Evolutionary conservation across 2,329 filamentous ascomycete genomes (phyloP).

Genomic region (Nannizzia gypsea): DNA sequence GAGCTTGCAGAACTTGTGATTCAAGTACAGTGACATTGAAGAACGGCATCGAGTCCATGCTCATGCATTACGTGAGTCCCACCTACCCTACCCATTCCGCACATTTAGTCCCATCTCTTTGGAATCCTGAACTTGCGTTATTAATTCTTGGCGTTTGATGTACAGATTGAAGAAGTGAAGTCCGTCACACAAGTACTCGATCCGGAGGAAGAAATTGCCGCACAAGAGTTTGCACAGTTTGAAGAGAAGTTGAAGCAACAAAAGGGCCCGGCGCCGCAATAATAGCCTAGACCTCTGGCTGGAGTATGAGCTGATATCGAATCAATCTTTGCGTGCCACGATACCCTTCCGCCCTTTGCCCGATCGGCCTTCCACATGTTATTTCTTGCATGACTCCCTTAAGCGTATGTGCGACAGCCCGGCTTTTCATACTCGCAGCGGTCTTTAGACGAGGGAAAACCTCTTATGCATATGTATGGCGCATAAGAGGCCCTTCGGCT

Average conservation of each 20-base stretch:
- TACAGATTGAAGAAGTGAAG: slow-evolving; percentile 86
- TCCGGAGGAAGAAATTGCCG: slow-evolving; percentile 76
- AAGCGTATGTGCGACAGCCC: not conserved
- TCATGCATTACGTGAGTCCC: slow-evolving; percentile 79
- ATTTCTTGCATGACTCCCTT: not conserved
- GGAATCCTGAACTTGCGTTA: not conserved
- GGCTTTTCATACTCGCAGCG: not conserved
- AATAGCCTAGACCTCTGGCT: slow-evolving; percentile 42
- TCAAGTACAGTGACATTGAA: slow-evolving; percentile 93
- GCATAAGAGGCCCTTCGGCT: not conserved
- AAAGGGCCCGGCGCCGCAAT: slow-evolving; percentile 36
- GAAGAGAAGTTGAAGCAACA: slow-evolving; percentile 66
- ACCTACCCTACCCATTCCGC: not conserved
- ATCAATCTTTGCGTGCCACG: not conserved
- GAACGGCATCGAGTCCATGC: slow-evolving; percentile 96
- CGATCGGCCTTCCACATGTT: not conserved
- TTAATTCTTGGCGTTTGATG: slow-evolving; percentile 12
- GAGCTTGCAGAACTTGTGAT: slow-evolving; percentile 90
- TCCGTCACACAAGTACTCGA: slow-evolving; percentile 85
- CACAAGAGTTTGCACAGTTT: slow-evolving; percentile 85
- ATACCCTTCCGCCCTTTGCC: not conserved
- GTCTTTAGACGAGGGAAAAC: not conserved
- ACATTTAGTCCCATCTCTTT: not conserved
- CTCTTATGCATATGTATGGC: not conserved
- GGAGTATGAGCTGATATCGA: slow-evolving; percentile 15